Evolutionary conservation across 371 early-diverging fungal species (phyloP).

Genomic region (Saksenaea oblongispora): DNA sequence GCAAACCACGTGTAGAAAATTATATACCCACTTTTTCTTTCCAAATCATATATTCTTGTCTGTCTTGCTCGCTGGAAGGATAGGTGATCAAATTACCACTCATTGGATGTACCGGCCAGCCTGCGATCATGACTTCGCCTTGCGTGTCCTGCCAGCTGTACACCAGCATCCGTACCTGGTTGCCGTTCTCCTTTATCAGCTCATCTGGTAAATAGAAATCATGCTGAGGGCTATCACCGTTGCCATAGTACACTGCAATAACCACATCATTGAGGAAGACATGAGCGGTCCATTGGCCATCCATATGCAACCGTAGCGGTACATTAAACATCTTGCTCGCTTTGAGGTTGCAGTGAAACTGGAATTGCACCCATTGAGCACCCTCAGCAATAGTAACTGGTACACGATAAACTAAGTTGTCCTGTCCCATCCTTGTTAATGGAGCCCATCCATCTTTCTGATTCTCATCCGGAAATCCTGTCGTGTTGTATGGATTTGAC

Average conservation of each 20-base stretch:
- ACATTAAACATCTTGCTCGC: conserved; percentile 24
- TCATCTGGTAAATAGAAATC: conserved; percentile 75
- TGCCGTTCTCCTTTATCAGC: conserved; percentile 36
- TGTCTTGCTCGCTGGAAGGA: neutral
- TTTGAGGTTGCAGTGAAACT: conserved; percentile 35
- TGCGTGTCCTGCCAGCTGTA: conserved; percentile 45
- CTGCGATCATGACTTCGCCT: conserved; percentile 32
- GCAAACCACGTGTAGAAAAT: neutral
- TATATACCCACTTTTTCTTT: conserved; percentile 13
- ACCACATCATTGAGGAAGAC: conserved; percentile 63
- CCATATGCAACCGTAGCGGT: conserved; percentile 66
- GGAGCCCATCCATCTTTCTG: conserved; percentile 22
- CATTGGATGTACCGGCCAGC: conserved; percentile 42
- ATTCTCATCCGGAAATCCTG: conserved; percentile 79
- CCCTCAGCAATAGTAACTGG: conserved; percentile 28
- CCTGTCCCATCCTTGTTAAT: conserved; percentile 16
- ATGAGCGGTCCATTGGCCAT: conserved; percentile 68
- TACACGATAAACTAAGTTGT: conserved; percentile 10
- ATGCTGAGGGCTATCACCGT: conserved; percentile 73
- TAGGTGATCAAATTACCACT: conserved; percentile 28
- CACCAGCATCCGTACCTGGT: conserved; percentile 39
- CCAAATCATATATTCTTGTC: conserved; percentile 28
- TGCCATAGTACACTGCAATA: conserved; percentile 75
- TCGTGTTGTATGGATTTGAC: conserved; percentile 56
- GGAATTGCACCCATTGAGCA: conserved; percentile 38